Evolutionary conservation across 2,329 filamentous ascomycete genomes (phyloP).

Genomic region (Fusarium neocosmosporiellum): DNA sequence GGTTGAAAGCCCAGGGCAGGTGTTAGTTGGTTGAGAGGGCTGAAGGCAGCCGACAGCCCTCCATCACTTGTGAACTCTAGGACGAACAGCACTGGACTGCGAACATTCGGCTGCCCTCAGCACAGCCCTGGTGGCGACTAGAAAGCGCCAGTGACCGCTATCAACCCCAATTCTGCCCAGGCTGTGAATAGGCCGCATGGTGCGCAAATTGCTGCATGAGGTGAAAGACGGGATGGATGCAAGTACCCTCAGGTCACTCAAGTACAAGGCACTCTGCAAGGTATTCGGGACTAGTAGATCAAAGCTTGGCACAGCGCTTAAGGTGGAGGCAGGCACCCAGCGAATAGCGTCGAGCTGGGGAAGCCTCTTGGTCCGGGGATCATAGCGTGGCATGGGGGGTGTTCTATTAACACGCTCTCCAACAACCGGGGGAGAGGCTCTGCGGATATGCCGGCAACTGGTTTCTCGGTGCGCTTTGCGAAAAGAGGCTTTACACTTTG

Average conservation of each 20-base stretch:
- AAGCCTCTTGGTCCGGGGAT: background rate
- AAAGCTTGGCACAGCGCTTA: background rate
- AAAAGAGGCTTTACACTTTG: background rate
- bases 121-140: slow-evolving; percentile 2
- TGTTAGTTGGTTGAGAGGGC: background rate
- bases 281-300: background rate
- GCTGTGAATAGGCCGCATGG: slow-evolving; percentile 1
- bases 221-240: background rate
- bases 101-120: background rate
- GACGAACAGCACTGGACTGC: background rate
- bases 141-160: background rate
- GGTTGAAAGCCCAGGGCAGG: background rate
- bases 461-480: background rate
- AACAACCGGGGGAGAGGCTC: background rate
- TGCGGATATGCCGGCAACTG: slow-evolving; percentile 1
- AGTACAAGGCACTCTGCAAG: slow-evolving; percentile 7
- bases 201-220: slow-evolving; percentile 1
- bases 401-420: background rate
- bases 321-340: background rate
- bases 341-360: background rate
- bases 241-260: slow-evolving; percentile 2
- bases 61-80: background rate
- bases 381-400: background rate
- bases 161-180: background rate
- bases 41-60: background rate